These are phyloP conservation scores for Penicillium sp. DNA, from an alignment of 2,329 filamentous ascomycete genomes.

Conservation along the genomic window DNA sequence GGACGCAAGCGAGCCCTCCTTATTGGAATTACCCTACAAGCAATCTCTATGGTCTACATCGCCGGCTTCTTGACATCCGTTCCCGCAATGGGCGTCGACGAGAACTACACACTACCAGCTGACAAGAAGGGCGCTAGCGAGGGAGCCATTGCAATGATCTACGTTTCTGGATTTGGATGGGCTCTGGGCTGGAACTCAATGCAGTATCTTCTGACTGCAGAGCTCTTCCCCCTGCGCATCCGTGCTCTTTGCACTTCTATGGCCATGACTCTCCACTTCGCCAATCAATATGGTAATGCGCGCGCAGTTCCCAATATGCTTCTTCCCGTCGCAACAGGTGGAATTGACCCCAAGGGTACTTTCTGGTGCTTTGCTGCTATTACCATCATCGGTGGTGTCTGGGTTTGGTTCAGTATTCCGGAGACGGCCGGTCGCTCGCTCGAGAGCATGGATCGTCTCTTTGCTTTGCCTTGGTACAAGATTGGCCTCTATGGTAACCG, in stretches of 20 bases:
- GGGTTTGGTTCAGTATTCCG: slow-evolving; percentile 70
- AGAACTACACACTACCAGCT: slow-evolving; percentile 47
- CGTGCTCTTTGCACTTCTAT: slow-evolving; percentile 68
- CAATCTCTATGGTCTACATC: slow-evolving; percentile 61
- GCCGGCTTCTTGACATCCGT: slow-evolving; percentile 61
- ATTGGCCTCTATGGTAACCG: slow-evolving; percentile 54
- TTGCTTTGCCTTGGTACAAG: slow-evolving; percentile 69
- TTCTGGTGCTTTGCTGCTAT: slow-evolving; percentile 74
- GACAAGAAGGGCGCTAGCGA: slow-evolving; percentile 57
- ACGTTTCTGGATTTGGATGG: slow-evolving; percentile 66
- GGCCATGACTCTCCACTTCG: slow-evolving; percentile 76
- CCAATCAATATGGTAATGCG: slow-evolving; percentile 73
- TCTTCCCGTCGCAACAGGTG: slow-evolving; percentile 39
- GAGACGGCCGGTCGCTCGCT: slow-evolving; percentile 62
- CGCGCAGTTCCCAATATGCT: slow-evolving; percentile 75
- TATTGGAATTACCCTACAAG: slow-evolving; percentile 59
- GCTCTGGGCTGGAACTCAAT: slow-evolving; percentile 71
- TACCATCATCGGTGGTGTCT: slow-evolving; percentile 64
- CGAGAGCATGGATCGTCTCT: slow-evolving; percentile 66
- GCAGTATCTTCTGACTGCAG: slow-evolving; percentile 75
- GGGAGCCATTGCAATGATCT: slow-evolving; percentile 69
- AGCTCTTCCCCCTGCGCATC: slow-evolving; percentile 72
- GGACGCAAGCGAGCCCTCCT: slow-evolving; percentile 68
- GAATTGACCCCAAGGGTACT: slow-evolving; percentile 60
- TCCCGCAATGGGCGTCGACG: slow-evolving; percentile 52